Percentiles rank a stretch among this genome's conserved stretches.
phyloP scores from a whole-genome alignment of 805 yeast genomes.

The Candida easanensis region DNA sequence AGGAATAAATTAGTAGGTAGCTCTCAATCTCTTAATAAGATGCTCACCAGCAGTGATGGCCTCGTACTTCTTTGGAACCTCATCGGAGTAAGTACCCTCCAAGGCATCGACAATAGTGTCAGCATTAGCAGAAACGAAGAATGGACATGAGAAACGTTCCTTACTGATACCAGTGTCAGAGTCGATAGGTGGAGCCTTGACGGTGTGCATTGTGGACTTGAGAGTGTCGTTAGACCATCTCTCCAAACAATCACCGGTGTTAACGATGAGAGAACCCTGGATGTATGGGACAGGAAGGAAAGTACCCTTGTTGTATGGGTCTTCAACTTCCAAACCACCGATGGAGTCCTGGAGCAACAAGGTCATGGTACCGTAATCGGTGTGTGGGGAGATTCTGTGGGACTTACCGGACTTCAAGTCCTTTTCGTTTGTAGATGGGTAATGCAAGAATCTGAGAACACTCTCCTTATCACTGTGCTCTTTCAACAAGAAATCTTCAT shows the following conservation, averaged over 20 bases:
- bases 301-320: slow-evolving; percentile 1
- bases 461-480: slow-evolving; percentile 6
- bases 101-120: slow-evolving; percentile 16
- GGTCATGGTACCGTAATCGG: slow-evolving; percentile 4
- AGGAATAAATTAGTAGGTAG: slow-evolving; percentile 9
- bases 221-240: slow-evolving; percentile 5
- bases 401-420: slow-evolving; percentile 1
- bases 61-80: slow-evolving; percentile 23
- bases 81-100: slow-evolving; percentile 20
- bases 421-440: background rate
- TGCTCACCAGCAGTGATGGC: slow-evolving; percentile 24
- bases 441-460: background rate
- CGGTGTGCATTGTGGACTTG: slow-evolving; percentile 4
- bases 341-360: slow-evolving; percentile 2
- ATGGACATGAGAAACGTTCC: slow-evolving; percentile 5
- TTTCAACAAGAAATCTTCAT: slow-evolving; percentile 14
- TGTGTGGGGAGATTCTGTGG: slow-evolving; percentile 4
- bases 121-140: slow-evolving; percentile 2
- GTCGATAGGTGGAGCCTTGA: slow-evolving; percentile 9
- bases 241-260: slow-evolving; percentile 2
- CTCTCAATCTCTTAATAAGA: slow-evolving; percentile 17
- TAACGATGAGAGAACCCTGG: background rate
- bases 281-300: slow-evolving; percentile 1
- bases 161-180: slow-evolving; percentile 12
- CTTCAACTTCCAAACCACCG: slow-evolving; percentile 12